Conservation (phyloP, 768 basidiomycete genomes). For the Lentinula aciculospora region DNA sequence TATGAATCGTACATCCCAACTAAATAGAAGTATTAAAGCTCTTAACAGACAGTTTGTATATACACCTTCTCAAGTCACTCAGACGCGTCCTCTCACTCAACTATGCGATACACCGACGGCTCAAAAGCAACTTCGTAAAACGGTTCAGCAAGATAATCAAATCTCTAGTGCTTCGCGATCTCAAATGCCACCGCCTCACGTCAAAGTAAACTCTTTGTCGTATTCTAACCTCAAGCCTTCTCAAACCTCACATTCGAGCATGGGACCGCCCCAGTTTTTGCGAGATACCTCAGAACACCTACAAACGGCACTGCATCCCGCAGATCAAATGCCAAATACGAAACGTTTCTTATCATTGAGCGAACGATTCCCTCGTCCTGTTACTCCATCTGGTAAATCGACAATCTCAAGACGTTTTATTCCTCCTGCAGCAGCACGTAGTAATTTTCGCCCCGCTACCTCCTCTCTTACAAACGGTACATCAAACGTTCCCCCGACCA, state of each 20-base stretch:
- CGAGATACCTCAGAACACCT: slow-evolving; percentile 27
- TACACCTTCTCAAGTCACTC: slow-evolving; percentile 38
- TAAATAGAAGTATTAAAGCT: slow-evolving; percentile 4
- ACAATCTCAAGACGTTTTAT: slow-evolving; percentile 17
- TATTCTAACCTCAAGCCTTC: slow-evolving; percentile 5
- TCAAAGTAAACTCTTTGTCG: slow-evolving; percentile 20
- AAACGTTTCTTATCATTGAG: slow-evolving; percentile 25
- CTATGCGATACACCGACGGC: slow-evolving; percentile 34
- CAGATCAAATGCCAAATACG: slow-evolving; percentile 12
- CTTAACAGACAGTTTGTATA: slow-evolving; percentile 63
- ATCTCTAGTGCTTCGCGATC: slow-evolving; percentile 12
- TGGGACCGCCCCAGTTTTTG: slow-evolving; percentile 54
- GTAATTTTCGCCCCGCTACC: slow-evolving; percentile 10
- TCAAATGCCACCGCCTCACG: slow-evolving; percentile 13
- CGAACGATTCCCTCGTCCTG: background rate
- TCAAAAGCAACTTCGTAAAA: slow-evolving; percentile 31
- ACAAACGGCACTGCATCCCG: slow-evolving; percentile 9
- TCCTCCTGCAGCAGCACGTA: slow-evolving; percentile 15
- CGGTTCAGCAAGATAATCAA: slow-evolving; percentile 22
- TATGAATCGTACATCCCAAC: background rate
- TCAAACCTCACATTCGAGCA: slow-evolving; percentile 20
- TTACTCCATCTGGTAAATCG: background rate
- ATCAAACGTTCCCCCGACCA: slow-evolving; percentile 20
- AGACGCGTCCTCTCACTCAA: slow-evolving; percentile 28
- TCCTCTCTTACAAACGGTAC: slow-evolving; percentile 16